These are phyloP conservation scores for Oryza nivara DNA, from an alignment of 176 grass and related monocot genomes.

Conservation along the genomic window DNA sequence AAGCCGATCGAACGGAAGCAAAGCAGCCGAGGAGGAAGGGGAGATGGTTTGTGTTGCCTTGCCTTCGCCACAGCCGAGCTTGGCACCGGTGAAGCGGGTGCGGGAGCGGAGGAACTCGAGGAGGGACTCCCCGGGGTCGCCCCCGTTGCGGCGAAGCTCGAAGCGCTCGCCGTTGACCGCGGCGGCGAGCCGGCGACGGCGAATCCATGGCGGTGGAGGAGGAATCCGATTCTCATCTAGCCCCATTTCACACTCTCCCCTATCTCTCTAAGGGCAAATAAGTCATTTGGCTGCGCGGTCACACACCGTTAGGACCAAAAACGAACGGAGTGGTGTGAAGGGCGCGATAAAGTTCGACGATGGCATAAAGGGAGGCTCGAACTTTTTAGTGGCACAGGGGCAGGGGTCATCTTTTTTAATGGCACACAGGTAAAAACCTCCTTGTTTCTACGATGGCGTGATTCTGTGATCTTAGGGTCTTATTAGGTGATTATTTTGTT, in stretches of 20 bases:
- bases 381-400: too few species aligned
- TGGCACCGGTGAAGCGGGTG: slow-evolving; percentile 79
- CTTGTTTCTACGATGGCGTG: neutral
- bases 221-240: slow-evolving; percentile 40
- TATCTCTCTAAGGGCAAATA: neutral
- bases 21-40: neutral
- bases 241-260: neutral
- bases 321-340: too few species aligned
- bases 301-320: too few species aligned
- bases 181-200: neutral
- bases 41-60: neutral
- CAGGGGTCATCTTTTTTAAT: too few species aligned
- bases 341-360: too few species aligned
- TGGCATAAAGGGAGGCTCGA: too few species aligned
- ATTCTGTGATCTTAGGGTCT: neutral
- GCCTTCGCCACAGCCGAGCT: slow-evolving; percentile 93
- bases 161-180: slow-evolving; percentile 70
- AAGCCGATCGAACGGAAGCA: neutral
- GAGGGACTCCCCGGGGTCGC: slow-evolving; percentile 49
- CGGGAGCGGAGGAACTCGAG: slow-evolving; percentile 79
- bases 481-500: neutral
- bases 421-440: too few species aligned
- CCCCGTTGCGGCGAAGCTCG: slow-evolving; percentile 38
- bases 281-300: too few species aligned
- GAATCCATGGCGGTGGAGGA: slow-evolving; percentile 8